A percentile compares a stretch with the other conserved stretches of the same genome.
These are phyloP conservation scores for Klebsormidium nitens DNA, from an alignment of 139 green algal species.

Conservation along the genomic window DNA sequence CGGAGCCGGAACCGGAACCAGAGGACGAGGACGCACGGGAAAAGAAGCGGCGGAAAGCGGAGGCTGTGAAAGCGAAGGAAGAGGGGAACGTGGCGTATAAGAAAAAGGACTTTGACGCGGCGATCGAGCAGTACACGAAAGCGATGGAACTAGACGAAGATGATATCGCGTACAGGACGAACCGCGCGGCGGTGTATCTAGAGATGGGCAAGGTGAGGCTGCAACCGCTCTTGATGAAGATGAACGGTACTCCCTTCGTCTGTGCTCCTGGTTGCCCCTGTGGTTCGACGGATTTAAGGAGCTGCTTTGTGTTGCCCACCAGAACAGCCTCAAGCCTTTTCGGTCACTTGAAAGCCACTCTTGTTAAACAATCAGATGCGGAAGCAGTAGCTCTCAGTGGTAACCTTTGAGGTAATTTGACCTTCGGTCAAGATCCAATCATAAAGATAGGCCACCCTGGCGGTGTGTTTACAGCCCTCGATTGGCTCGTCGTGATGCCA, in stretches of 20 bases:
- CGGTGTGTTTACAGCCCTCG: too few species aligned
- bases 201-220: constrained; percentile 74
- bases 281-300: too few species aligned
- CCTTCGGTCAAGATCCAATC: too few species aligned
- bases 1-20: background rate
- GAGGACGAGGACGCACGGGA: constrained; percentile 30
- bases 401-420: too few species aligned
- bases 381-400: too few species aligned
- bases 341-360: background rate
- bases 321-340: background rate
- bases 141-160: constrained; percentile 79
- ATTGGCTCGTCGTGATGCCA: too few species aligned
- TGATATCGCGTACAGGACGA: constrained; percentile 94
- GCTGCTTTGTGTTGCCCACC: background rate
- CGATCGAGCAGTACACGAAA: constrained; percentile 78
- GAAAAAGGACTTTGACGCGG: constrained; percentile 78
- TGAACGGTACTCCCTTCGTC: too few species aligned
- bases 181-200: constrained; percentile 88
- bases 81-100: constrained; percentile 92
- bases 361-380: too few species aligned
- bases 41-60: constrained; percentile 34
- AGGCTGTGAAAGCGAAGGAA: constrained; percentile 73
- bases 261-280: too few species aligned
- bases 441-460: too few species aligned
- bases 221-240: too few species aligned